Evolutionary conservation across 352 stramenopile species (phyloP), one percentile per base, ranked within the genome.

Genomic region (Pythium aristosporum): DNA sequence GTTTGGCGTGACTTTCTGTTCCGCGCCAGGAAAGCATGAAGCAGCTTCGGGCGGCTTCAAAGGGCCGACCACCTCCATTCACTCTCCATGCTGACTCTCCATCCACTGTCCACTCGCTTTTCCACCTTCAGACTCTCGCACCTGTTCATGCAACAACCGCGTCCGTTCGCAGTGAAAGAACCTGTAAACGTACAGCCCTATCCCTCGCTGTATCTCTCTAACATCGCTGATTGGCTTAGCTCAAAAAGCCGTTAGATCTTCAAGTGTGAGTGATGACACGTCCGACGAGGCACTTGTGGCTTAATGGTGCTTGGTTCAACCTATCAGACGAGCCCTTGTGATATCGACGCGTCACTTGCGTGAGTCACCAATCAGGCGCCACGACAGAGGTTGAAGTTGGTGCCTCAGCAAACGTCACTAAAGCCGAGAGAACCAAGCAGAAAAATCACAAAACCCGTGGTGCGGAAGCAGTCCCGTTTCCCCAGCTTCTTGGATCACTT

Each of bases 241-340:
- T 53, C 39, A 25, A 13, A 44, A 2, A 15, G 16, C 13, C 13
- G 10, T 5, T n/a, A 7, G 21, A 57, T 37, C 13, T 75, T 74
- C 72, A 79, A 79, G 46, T 63, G 18, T n/a, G 55, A 43, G 18
- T 42, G 62, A 63, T 79, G 72, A 74, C 72, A 74, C 72, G 65
- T 62, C 54, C 65, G 69, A 80, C 67, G 70, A 68, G 73, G 28
- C 58, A 46, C 16, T 36, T 18, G 39, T 18, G 2, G 13, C 12
- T 66, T 51, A 30, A 58, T 58, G 61, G 18, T 49, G 53, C 60
- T 65, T 57, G 46, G 50, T 57, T 42, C 39, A 39, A 34, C 66
- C 66, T 68, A 73, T 73, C 48, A 68, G 30, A 42, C 41, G 7
- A 32, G n/a, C 7, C 21, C 9, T 9, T 18, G 20, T n/a, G 5